These are phyloP conservation scores for Niebla homalea DNA, from an alignment of 495 filamentous ascomycete genomes.

Conservation along the genomic window DNA sequence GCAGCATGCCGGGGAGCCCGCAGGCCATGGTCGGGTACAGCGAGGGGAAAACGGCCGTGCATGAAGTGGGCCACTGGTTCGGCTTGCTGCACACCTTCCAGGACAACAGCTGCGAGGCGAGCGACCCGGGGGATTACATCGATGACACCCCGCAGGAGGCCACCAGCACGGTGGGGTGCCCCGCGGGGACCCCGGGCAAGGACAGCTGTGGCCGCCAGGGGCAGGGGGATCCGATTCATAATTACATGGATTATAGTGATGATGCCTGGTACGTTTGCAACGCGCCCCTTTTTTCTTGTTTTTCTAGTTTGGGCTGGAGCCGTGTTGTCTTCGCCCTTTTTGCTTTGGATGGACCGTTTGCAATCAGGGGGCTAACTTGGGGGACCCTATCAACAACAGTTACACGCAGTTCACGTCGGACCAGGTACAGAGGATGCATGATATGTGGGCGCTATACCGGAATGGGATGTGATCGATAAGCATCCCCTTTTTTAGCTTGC, in stretches of 20 bases:
- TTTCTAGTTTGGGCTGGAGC: neutral
- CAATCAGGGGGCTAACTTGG: neutral
- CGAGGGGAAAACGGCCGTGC: constrained; percentile 36
- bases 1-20: constrained; percentile 34
- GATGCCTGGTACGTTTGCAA: constrained; percentile 34
- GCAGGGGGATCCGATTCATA: constrained; percentile 36
- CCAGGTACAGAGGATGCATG: constrained; percentile 32
- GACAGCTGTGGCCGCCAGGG: constrained; percentile 34
- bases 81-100: constrained; percentile 44
- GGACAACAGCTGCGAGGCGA: constrained; percentile 30
- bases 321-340: neutral
- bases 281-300: neutral
- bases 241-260: constrained; percentile 45
- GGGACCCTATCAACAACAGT: neutral
- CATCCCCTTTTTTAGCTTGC: no score
- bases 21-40: constrained; percentile 29
- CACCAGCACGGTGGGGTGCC: constrained; percentile 37
- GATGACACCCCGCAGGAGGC: constrained; percentile 39
- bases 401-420: constrained; percentile 34
- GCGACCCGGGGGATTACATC: constrained; percentile 36
- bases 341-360: neutral
- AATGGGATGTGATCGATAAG: neutral
- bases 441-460: constrained; percentile 33
- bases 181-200: constrained; percentile 24
- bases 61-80: constrained; percentile 49